Evolutionary conservation across 768 basidiomycete genomes (phyloP).

Genomic region (Trametes punicea): DNA sequence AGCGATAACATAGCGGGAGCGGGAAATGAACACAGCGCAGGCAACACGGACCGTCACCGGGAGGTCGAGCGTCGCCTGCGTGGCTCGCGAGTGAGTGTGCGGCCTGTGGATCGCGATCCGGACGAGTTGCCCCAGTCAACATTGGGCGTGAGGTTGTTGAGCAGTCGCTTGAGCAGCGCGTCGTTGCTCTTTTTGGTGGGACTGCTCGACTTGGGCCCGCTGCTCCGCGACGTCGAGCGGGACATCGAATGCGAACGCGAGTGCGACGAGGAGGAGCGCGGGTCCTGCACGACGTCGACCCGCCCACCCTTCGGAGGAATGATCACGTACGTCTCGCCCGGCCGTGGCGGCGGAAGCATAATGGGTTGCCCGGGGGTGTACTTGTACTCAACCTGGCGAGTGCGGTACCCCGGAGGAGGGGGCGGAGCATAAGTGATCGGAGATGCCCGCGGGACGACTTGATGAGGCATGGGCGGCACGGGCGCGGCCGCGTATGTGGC

Average conservation of each 20-base stretch:
- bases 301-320: slow-evolving; percentile 24
- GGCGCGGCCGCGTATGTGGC: slow-evolving; percentile 8
- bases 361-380: slow-evolving; percentile 13
- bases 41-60: slow-evolving; percentile 16
- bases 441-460: slow-evolving; percentile 6
- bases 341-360: slow-evolving; percentile 24
- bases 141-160: slow-evolving; percentile 19
- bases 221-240: slow-evolving; percentile 7
- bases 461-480: slow-evolving; percentile 1
- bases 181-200: slow-evolving; percentile 16
- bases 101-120: slow-evolving; percentile 3
- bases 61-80: slow-evolving; percentile 18
- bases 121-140: slow-evolving; percentile 14
- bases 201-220: slow-evolving; percentile 12
- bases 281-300: slow-evolving; percentile 20
- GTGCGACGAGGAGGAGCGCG: neutral
- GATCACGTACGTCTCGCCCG: slow-evolving; percentile 29
- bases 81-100: slow-evolving; percentile 11
- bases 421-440: slow-evolving; percentile 10
- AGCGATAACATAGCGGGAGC: neutral
- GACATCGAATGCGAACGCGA: slow-evolving; percentile 7
- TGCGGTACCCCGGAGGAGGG: slow-evolving; percentile 6
- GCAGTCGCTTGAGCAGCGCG: slow-evolving; percentile 25
- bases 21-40: neutral
- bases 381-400: slow-evolving; percentile 14